These are phyloP conservation scores for Pneumocystis oryctolagi DNA, from an alignment of 1,139 yeast genomes.

Conservation along the genomic window DNA sequence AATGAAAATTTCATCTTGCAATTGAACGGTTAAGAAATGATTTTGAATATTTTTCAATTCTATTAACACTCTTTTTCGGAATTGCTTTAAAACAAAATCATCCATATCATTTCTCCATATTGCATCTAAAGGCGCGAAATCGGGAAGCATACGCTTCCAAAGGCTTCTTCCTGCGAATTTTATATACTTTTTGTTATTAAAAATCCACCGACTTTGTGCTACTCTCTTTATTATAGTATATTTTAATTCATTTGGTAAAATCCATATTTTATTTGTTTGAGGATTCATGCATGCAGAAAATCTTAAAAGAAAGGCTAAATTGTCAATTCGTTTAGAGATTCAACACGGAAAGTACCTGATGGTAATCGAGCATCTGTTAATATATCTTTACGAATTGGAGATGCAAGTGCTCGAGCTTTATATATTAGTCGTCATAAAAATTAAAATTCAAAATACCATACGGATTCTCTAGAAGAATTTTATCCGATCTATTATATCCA, in stretches of 20 bases:
- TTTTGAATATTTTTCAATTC: neutral
- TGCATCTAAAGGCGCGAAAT: neutral
- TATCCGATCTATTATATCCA: neutral
- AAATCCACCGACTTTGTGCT: neutral
- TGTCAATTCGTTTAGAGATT: neutral
- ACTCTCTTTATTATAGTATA: neutral
- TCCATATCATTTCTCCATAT: constrained; percentile 4
- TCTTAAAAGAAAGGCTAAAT: neutral
- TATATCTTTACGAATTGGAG: constrained; percentile 1
- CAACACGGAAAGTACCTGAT: neutral
- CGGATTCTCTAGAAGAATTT: neutral
- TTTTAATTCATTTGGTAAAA: neutral
- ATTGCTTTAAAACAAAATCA: neutral
- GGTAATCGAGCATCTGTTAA: neutral
- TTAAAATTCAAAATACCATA: neutral
- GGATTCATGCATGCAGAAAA: neutral
- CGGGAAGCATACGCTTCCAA: neutral
- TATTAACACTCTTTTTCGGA: neutral
- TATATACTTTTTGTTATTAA: neutral
- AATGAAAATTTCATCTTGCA: neutral
- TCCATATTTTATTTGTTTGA: constrained; percentile 1
- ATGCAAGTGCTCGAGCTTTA: neutral
- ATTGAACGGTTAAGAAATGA: neutral
- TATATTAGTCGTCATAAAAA: neutral
- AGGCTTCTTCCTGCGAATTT: neutral